A percentile compares a stretch with the other conserved stretches of the same genome.
Conservation (phyloP, 176 grass and related monocot genomes). For the Phoenix roebelenii region DNA sequence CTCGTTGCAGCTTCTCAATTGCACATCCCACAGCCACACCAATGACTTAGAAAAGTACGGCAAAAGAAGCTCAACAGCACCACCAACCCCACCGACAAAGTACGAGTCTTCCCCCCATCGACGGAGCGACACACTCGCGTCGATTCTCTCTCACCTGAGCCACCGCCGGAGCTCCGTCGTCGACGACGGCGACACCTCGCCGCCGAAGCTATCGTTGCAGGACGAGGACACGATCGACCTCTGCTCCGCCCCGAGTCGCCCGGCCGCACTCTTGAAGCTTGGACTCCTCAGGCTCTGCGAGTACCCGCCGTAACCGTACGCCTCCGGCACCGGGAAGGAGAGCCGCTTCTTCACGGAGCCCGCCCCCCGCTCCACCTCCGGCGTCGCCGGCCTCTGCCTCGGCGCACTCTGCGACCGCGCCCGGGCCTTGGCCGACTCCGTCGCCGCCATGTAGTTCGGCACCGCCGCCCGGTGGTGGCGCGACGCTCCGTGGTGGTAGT, state of each 20-base stretch:
- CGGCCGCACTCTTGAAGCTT: constrained; percentile 87
- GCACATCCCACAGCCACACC: no score
- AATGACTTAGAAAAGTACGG: no score
- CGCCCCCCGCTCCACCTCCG: constrained; percentile 36
- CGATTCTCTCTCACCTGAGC: constrained; percentile 40
- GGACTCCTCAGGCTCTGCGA: constrained; percentile 67
- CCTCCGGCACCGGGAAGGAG: constrained; percentile 56
- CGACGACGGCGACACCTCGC: constrained; percentile 57
- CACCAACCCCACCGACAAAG: no score
- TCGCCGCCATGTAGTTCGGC: constrained; percentile 94
- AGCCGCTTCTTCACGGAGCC: constrained; percentile 60
- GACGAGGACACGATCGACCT: constrained; percentile 74
- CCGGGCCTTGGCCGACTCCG: constrained; percentile 84
- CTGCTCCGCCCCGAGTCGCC: constrained; percentile 58
- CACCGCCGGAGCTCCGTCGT: constrained; percentile 72
- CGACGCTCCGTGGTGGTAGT: constrained; percentile 32
- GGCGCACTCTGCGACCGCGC: constrained; percentile 76
- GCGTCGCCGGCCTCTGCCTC: constrained; percentile 53
- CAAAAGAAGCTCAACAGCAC: no score
- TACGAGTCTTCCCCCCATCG: no score
- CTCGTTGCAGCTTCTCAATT: no score
- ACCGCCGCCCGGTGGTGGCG: constrained; percentile 16
- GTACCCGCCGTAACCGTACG: constrained; percentile 31
- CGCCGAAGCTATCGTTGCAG: constrained; percentile 67
- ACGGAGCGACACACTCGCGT: neutral